Evolutionary conservation across 768 basidiomycete species (phyloP), one percentile per base, ranked within the genome.

Genomic region (Boletellus ananas): DNA sequence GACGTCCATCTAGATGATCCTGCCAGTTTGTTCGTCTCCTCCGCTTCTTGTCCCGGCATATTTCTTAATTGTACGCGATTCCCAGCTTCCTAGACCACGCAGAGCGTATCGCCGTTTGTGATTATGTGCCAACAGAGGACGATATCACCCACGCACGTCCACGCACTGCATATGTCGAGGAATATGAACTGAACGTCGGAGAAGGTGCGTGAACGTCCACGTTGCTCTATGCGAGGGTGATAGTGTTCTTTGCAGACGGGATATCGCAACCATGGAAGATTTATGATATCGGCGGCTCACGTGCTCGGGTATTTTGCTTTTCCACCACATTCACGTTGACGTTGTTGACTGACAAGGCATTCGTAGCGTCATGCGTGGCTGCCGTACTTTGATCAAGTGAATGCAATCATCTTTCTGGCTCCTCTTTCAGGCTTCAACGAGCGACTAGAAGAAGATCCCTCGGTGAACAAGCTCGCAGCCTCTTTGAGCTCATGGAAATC

Each of bases 361-460:
- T 58, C 51, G 1, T 60, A 89, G 84, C 87, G 89, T 34, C 72
- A 80, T 18, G 84, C 84, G 0, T 91, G 89, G 89, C 70, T 87
- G 18, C 85, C 87, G 1, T 91, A 82, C 67, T 90, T 91, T 60
- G 84, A 90, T 46, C 79, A 84, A 58, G 84, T 84, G 36, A 79
- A 88, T 55, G 85, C 84, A 3, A 82, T 91, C 61, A 87, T 91
- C 47, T 90, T 91, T 68, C 73, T 91, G 18, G 84, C 86, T 2
- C 89, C 89, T 9, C 77, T 91, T 34, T 88, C 85, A n/a, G 85
- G 84, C 40, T 91, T 90, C 57, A 85, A 91, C 62, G 85, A 90
- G 62, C 72, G 77, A 13, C 70, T 87, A 1, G 75, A 81, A 51
- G 87, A 90, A 68, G 87, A 90, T 61, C 71, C 72, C 6, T 72